Base-by-base conservation (phyloP, 352 stramenopile species). In the Globisporangium nunn region DNA sequence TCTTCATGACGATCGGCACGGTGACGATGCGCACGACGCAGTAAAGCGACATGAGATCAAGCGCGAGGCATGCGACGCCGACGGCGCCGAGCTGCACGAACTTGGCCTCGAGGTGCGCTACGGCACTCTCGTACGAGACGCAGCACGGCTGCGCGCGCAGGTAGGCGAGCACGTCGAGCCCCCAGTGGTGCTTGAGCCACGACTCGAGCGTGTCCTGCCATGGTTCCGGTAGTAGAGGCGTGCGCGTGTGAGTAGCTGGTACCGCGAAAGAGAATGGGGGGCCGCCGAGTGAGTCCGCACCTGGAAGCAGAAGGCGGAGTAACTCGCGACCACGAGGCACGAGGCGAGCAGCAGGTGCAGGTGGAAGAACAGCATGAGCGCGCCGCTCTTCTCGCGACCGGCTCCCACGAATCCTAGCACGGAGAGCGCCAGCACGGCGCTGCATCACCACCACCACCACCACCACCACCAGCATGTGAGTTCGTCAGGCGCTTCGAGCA, bases 1-100 rank as follows among this genome's bases (percentile, higher is more conserved):
- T 86, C 60, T 86, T 86, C 81, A 94, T 92, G 54, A 94, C 75
- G 64, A 92, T 89, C 6, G 84, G 84, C 39, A 94, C 75, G n/a
- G 80, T 90, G 40, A 91, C 78, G 62, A 94, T 91, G 62, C 81
- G 79, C 28, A 94, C 62, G 44, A 91, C 76, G 63, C 78, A 94
- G 67, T 88, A 88, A 67, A 91, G 78, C 28, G 81, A 68, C 1
- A 63, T 51, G 18, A 94, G 40, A 41, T 84, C 66, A 15, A 88
- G 61, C 23, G 64, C 59, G 39, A 88, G 68, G 54, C 70, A 78
- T 29, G 62, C 64, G 2, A 74, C 62, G 52, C 74, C 80, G 12
- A 91, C 56, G 0, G 50, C 62, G 4, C 84, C 81, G 1, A 92
- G 62, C 18, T 74, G 44, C n/a, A 62, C 33, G 28, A 88, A 80